Evolutionary conservation across 441 rosid species (phyloP).

Genomic region (Dalechampia spathulata): DNA sequence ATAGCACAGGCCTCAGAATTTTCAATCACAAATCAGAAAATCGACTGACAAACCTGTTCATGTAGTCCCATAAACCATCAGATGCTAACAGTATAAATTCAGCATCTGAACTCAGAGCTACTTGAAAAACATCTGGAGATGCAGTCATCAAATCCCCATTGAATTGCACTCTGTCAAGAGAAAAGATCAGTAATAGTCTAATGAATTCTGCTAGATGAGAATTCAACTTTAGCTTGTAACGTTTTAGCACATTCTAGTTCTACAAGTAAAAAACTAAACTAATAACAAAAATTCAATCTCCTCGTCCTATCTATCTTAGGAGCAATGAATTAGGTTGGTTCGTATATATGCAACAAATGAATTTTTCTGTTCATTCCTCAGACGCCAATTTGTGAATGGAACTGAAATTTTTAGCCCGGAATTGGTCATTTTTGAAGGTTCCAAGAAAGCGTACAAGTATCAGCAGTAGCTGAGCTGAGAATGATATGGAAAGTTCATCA

Average conservation of each 20-base stretch:
- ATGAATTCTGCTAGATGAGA: no score
- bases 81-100: slow-evolving; percentile 81
- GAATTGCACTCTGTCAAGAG: slow-evolving; percentile 52
- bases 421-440: background rate
- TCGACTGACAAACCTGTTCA: slow-evolving; percentile 43
- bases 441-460: background rate
- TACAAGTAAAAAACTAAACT: no score
- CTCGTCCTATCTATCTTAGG: background rate
- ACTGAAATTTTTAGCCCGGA: background rate
- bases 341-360: background rate
- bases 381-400: background rate
- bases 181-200: no score
- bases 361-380: background rate
- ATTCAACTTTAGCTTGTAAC: no score
- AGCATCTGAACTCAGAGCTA: slow-evolving; percentile 65
- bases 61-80: slow-evolving; percentile 97
- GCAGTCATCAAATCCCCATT: slow-evolving; percentile 72
- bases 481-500: no score
- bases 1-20: background rate
- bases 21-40: background rate
- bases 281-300: background rate
- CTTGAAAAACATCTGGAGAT: slow-evolving; percentile 68
- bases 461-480: no score
- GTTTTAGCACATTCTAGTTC: no score
- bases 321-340: background rate